Conservation (phyloP, 768 basidiomycete genomes). For the Lentinula sp. region DNA sequence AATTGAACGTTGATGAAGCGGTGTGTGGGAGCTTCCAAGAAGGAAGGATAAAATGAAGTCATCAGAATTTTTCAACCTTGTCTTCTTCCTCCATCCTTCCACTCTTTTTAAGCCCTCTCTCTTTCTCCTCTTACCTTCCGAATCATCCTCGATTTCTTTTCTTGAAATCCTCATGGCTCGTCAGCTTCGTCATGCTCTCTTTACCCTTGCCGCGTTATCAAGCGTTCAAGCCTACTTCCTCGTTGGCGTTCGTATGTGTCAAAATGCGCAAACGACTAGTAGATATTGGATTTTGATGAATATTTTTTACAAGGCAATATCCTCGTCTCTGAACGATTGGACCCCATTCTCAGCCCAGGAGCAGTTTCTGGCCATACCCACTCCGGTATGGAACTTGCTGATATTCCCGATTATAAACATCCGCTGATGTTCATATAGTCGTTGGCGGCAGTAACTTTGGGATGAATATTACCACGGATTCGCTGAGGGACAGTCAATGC, state of each 20-base stretch:
- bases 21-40: neutral
- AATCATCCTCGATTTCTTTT: neutral
- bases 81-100: neutral
- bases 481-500: slow-evolving; percentile 40
- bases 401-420: neutral
- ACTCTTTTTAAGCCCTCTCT: neutral
- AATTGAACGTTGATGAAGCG: neutral
- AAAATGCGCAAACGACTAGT: neutral
- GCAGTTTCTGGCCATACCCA: slow-evolving; percentile 41
- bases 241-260: slow-evolving; percentile 5
- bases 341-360: slow-evolving; percentile 45
- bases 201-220: slow-evolving; percentile 3
- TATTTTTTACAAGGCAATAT: slow-evolving; percentile 31
- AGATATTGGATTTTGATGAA: neutral
- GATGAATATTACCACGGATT: slow-evolving; percentile 30
- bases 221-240: slow-evolving; percentile 8
- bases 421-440: slow-evolving; percentile 22
- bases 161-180: neutral
- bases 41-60: neutral
- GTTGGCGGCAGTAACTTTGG: slow-evolving; percentile 51
- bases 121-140: neutral
- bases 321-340: slow-evolving; percentile 41
- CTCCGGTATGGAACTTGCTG: slow-evolving; percentile 24
- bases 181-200: slow-evolving; percentile 4
- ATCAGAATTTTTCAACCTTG: neutral